phyloP scores from a whole-genome alignment of 805 yeast species.

The Candida krabiensis region DNA sequence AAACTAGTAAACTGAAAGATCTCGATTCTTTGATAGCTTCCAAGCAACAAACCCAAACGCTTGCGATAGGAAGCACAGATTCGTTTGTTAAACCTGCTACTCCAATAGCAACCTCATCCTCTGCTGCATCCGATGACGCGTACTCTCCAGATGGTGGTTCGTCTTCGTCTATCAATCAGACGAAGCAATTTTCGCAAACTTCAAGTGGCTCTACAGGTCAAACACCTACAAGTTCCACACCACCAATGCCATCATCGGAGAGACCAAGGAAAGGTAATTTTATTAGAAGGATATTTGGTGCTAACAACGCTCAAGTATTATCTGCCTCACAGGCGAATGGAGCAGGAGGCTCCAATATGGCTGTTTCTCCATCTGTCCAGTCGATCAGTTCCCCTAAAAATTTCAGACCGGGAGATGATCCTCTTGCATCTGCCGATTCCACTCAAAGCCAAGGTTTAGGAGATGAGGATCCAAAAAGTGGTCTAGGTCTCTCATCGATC shows the following conservation, averaged over 20 bases:
- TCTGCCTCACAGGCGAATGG: slow-evolving; percentile 3
- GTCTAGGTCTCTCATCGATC: slow-evolving; percentile 21
- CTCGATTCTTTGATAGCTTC: slow-evolving; percentile 7
- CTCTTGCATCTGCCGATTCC: slow-evolving; percentile 8
- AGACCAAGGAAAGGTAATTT: slow-evolving; percentile 26
- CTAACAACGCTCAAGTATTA: slow-evolving; percentile 4
- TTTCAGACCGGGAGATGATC: slow-evolving; percentile 30
- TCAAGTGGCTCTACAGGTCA: background rate
- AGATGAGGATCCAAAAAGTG: slow-evolving; percentile 13
- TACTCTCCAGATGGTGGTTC: slow-evolving; percentile 5
- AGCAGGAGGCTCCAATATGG: slow-evolving; percentile 7
- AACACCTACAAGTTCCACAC: background rate
- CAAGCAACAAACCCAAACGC: slow-evolving; percentile 4
- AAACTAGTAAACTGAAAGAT: slow-evolving; percentile 17
- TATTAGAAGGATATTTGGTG: slow-evolving; percentile 33
- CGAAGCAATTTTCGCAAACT: slow-evolving; percentile 1
- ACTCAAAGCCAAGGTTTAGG: slow-evolving; percentile 4
- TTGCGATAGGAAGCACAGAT: slow-evolving; percentile 6
- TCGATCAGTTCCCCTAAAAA: slow-evolving; percentile 34
- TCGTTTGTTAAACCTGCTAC: slow-evolving; percentile 10
- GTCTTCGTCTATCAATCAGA: slow-evolving; percentile 4
- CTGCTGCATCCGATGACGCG: slow-evolving; percentile 11
- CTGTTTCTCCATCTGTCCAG: slow-evolving; percentile 19
- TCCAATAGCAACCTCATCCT: slow-evolving; percentile 9
- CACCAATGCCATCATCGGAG: slow-evolving; percentile 7